Percentiles rank a stretch among this genome's conserved stretches.
phyloP scores from a whole-genome alignment of 371 early-diverging fungal genomes.

The Mucor indicus region DNA sequence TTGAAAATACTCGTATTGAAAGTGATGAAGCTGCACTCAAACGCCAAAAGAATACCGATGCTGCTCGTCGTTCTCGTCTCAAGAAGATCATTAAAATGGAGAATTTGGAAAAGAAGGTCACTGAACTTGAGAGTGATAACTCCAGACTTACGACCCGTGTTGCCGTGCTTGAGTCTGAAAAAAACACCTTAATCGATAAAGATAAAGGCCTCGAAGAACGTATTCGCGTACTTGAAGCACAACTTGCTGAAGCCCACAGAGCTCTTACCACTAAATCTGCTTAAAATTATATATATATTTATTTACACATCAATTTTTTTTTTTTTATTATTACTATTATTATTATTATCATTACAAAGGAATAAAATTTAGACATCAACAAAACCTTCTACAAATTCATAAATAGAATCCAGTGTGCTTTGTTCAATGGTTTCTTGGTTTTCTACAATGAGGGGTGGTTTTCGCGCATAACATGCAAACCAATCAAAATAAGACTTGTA shows the following conservation, averaged over 20 bases:
- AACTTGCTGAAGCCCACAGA: slow-evolving; percentile 69
- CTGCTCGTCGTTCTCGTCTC: slow-evolving; percentile 89
- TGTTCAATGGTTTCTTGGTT: slow-evolving; percentile 13
- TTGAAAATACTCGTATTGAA: slow-evolving; percentile 8
- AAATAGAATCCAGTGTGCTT: slow-evolving; percentile 19
- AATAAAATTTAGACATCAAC: slow-evolving; percentile 12
- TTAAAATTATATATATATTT: not conserved
- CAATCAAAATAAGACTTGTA: slow-evolving; percentile 34
- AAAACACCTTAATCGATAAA: slow-evolving; percentile 52
- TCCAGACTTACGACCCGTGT: slow-evolving; percentile 61
- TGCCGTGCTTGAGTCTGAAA: slow-evolving; percentile 77
- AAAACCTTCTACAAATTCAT: slow-evolving; percentile 25
- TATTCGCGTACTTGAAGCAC: slow-evolving; percentile 67
- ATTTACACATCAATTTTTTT: not conserved
- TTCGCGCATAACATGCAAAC: slow-evolving; percentile 39
- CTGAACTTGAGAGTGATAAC: slow-evolving; percentile 77
- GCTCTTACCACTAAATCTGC: slow-evolving; percentile 37
- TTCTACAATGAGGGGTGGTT: slow-evolving; percentile 19
- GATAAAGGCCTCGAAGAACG: slow-evolving; percentile 66
- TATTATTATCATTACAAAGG: too few species aligned
- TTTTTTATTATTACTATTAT: slow-evolving; percentile 6
- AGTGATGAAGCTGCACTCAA: slow-evolving; percentile 69
- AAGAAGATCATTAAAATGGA: slow-evolving; percentile 86
- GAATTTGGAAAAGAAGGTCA: slow-evolving; percentile 75
- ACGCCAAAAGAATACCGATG: slow-evolving; percentile 90